Evolutionary conservation across 495 filamentous ascomycete species (phyloP), one percentile per base, ranked within the genome.

Genomic region (Aspergillus kassunensis): DNA sequence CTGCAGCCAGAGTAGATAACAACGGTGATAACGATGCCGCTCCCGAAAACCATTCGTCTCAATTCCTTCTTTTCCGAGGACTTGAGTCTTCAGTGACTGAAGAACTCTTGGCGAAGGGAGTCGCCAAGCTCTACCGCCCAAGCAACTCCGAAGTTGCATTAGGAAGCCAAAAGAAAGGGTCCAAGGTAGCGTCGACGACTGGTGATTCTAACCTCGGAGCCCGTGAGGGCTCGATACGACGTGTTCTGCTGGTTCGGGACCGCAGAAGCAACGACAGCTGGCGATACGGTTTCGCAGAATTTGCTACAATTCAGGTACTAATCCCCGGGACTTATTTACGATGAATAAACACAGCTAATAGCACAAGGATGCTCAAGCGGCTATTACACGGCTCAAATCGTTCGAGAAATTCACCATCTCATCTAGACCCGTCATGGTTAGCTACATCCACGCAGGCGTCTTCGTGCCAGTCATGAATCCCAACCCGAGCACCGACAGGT

Each of bases 201-300:
- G 82, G 81, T 7, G 85, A 87, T 57, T 79, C 84, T 1, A 86
- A 82, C 43, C 68, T 88, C 4, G 91, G 91, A 33, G 91, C 91
- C 6, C 82, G 79, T 31, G 82, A 89, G 23, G 85, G 87, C 13
- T 88, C 87, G 20, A 68, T 96, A 11, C 79, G 84, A 20, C 85
- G 91, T 44, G 81, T 96, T 10, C 75, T 96, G 37, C 71, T 96
- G 9, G 84, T 95, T 53, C 80, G 89, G 41, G 88, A 93, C 58
- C 77, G 86, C 53, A 77, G 75, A 40, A 85, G 74, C 16, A 82
- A 89, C 49, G 86, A 91, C 44, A 91, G 86, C 51, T 91, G 88
- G 84, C 81, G 85, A 41, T 96, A 89, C 59, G 91, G 90, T 0
- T 96, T 96, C 62, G 91, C 87, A 19, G 91, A 96, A 64, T 96